Evolutionary conservation across 805 yeast species (phyloP).

Genomic region (Candida ficus): DNA sequence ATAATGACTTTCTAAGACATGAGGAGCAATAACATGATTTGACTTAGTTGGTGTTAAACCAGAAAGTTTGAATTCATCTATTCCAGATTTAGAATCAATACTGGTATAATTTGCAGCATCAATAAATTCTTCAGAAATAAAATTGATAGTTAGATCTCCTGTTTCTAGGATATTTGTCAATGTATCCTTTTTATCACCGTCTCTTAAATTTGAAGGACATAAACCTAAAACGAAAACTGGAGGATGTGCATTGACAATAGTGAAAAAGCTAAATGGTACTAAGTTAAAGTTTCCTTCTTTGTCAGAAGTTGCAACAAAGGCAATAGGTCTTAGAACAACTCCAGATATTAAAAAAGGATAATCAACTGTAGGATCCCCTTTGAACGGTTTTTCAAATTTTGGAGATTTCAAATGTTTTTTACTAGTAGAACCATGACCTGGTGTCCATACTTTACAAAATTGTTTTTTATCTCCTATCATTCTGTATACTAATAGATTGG

Average conservation of each 20-base stretch:
- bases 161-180: conserved; percentile 42
- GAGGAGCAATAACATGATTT: conserved; percentile 41
- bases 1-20: conserved; percentile 55
- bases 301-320: conserved; percentile 44
- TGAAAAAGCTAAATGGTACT: conserved; percentile 54
- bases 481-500: too few relatives aligned
- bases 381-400: conserved; percentile 44
- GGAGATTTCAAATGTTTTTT: conserved; percentile 18
- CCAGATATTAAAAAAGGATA: conserved; percentile 46
- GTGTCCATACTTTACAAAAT: conserved; percentile 1
- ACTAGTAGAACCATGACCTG: conserved; percentile 2
- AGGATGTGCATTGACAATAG: conserved; percentile 43
- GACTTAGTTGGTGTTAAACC: conserved; percentile 47
- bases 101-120: conserved; percentile 55
- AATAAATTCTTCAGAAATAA: conserved; percentile 47
- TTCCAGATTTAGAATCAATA: conserved; percentile 39
- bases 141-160: conserved; percentile 46
- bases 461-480: neutral
- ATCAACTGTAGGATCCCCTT: conserved; percentile 25
- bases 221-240: conserved; percentile 49
- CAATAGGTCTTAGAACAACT: conserved; percentile 54
- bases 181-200: conserved; percentile 41
- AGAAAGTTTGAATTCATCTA: conserved; percentile 48
- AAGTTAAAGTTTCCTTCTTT: conserved; percentile 40
- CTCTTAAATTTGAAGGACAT: conserved; percentile 27